Percentiles rank a stretch among this genome's conserved stretches.
These are phyloP conservation scores for Galerina marginata DNA, from an alignment of 768 basidiomycete species.

Conservation along the genomic window DNA sequence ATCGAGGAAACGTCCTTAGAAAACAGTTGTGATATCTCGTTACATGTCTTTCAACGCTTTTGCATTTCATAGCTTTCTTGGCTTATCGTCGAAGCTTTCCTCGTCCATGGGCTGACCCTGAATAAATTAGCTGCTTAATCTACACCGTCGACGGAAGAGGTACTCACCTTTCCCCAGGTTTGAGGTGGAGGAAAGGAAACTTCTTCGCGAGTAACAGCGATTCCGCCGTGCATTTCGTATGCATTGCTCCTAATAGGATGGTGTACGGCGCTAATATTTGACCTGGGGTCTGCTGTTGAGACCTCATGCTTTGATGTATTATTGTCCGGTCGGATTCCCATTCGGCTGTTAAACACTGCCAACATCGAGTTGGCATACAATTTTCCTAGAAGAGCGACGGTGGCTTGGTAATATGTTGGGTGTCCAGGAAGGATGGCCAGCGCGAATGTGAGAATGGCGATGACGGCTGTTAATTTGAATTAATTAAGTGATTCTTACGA, in stretches of 20 bases:
- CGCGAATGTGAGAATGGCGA: conserved; percentile 11
- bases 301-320: not conserved
- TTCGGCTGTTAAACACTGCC: conserved; percentile 16
- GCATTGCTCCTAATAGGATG: not conserved
- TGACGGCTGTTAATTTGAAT: conserved; percentile 4
- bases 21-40: too few species aligned
- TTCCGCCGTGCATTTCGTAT: conserved; percentile 13
- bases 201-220: conserved; percentile 6
- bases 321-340: conserved; percentile 7
- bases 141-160: not conserved
- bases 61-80: too few species aligned
- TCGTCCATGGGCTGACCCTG: too few species aligned
- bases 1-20: too few species aligned
- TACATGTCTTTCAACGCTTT: too few species aligned
- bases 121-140: too few species aligned
- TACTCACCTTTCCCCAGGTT: conserved; percentile 5
- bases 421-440: conserved; percentile 12
- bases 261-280: not conserved
- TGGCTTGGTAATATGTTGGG: conserved; percentile 14
- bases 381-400: conserved; percentile 14
- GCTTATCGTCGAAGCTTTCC: too few species aligned
- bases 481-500: not conserved
- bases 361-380: conserved; percentile 17
- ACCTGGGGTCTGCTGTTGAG: not conserved
- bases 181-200: conserved; percentile 12